Base-by-base conservation (phyloP, 306 rosid species). In the Trifolium repens region DNA sequence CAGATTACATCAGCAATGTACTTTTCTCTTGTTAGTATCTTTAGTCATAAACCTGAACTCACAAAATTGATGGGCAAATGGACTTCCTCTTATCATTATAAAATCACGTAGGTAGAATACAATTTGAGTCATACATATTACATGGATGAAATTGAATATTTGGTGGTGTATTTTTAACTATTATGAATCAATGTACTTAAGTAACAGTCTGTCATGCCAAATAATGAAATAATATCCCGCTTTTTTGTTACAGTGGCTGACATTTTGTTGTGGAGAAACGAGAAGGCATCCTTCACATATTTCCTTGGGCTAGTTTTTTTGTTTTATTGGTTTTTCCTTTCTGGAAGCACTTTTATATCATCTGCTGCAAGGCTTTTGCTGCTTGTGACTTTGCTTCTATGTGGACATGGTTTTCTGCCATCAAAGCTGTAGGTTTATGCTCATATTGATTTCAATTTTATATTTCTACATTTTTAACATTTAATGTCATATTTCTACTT, bases 221-320 rank as follows among this genome's bases (percentile, higher is more conserved):
- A 64, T 91, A 83, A 89, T 75, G 46, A 24, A 66, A 64, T 89
- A 82, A 88, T 74, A 40, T 77, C 65, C 47, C 65, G 42, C 66
- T 88, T 73, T 87, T 27, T 80, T 83, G 80, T 76, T 78, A 82
- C 93, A 93, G 98, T 89, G 83, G 97, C 98, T 32, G 86, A 78
- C 50, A 71, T 93, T 81, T 82, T 93, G 89, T 86, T 88, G 84
- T 93, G 98, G 98, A 93, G 96, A 77, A 87, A 93, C 17, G 97
- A 93, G 89, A 89, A 65, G 85, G 87, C 82, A 65, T 86, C 98
- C 61, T 93, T 91, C 85, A 47, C 82, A 10, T 88, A 58, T 75
- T 93, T 93, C 79, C 77, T 88, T 78, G 81, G 82, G 47, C 74
- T 84, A 78, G 77, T 75, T 81, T 75, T 85, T 71, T 68, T 88